Evolutionary conservation across 257 asterid species (phyloP), one percentile per base, ranked within the genome.

Genomic region (Solanum appendiculatum): DNA sequence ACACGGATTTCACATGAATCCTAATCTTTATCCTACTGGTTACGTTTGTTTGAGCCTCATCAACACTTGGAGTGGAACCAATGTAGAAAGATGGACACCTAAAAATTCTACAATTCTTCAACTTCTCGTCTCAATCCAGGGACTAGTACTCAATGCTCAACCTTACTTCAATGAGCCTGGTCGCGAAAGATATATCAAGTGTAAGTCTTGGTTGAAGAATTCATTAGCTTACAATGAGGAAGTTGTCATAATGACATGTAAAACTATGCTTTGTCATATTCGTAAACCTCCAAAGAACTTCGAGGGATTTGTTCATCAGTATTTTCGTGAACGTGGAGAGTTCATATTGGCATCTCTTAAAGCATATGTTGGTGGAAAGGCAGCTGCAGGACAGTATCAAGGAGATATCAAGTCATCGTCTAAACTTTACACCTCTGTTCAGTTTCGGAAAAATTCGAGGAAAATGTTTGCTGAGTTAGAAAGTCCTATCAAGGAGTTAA

Each of bases 151-250:
- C n/a, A 93, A 93, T 34, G 87, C 83, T 9, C 83, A 87, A 18
- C 98, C 98, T 1, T 94, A 40, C 51, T 94, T 90, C 88, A 94
- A 93, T 15, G 96, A 94, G 89, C 95, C 96, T n/a, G 91, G 44
- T 7, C 33, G 2, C 29, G 80, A 2, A 34, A 36, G 0, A 64
- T 18, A 82, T 18, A 72, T 31, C 74, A 33, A 10, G 9, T 10
- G 9, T 3, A n/a, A 70, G 7, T 0, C 3, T 18, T 84, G 90
- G 90, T 18, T 25, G 7, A 87, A 74, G 1, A 14, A 0, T 1
- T 90, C 94, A 7, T 73, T 77, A 72, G 39, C 86, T 25, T 94
- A 94, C 85, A 93, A 87, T 42, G 87, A 88, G 37, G 75, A 85
- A 9, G 92, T 82, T 5, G 90, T 92, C 60, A 23, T 90, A 6